A percentile compares a stretch with the other conserved stretches of the same genome.
These are phyloP conservation scores for Mycena venus DNA, from an alignment of 768 basidiomycete species.

Conservation along the genomic window DNA sequence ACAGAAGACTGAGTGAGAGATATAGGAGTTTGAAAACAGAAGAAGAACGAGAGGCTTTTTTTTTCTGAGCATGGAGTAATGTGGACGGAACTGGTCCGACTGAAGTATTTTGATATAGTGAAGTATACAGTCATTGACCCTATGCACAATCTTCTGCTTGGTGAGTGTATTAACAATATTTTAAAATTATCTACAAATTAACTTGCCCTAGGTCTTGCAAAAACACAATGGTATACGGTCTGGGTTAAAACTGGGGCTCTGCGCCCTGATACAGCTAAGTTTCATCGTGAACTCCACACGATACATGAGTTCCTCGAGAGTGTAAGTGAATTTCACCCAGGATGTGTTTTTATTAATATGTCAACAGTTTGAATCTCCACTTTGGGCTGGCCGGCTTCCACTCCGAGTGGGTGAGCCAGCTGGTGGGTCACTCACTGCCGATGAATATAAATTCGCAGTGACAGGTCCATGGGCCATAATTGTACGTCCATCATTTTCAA, in stretches of 20 bases:
- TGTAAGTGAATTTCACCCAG: neutral
- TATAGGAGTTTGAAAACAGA: neutral
- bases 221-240: constrained; percentile 42
- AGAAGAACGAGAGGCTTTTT: neutral
- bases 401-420: constrained; percentile 38
- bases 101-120: constrained; percentile 33
- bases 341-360: neutral
- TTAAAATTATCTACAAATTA: neutral
- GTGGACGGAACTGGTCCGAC: constrained; percentile 33
- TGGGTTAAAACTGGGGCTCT: constrained; percentile 28
- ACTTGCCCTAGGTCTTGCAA: constrained; percentile 32
- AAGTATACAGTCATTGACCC: neutral
- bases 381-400: constrained; percentile 39
- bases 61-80: constrained; percentile 22
- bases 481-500: constrained; percentile 14
- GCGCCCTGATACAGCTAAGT: constrained; percentile 16
- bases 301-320: constrained; percentile 31
- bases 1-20: neutral
- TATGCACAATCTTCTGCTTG: neutral
- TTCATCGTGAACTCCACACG: constrained; percentile 27
- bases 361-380: constrained; percentile 36
- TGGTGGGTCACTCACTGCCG: constrained; percentile 38
- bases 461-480: constrained; percentile 30
- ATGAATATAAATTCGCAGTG: constrained; percentile 38
- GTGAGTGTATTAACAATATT: neutral